These are phyloP conservation scores for Leccinum longicurvipes DNA, from an alignment of 768 basidiomycete species.

Conservation along the genomic window DNA sequence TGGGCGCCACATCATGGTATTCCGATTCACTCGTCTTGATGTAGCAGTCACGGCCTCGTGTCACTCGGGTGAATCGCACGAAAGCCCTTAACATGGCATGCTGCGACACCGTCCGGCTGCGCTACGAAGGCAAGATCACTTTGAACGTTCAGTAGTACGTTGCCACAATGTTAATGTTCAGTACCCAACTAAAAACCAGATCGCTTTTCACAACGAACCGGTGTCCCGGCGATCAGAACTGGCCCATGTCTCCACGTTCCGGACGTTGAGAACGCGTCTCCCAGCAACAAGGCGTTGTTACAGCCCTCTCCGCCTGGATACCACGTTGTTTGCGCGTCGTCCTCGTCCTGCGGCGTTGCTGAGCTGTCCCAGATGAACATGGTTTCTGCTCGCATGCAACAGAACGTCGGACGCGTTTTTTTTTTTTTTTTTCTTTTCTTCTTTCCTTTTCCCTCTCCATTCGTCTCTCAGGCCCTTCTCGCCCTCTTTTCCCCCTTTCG, in stretches of 20 bases:
- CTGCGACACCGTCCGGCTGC: slow-evolving; percentile 1
- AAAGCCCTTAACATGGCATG: neutral
- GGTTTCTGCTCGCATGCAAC: neutral
- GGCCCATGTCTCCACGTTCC: neutral
- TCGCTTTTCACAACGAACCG: neutral
- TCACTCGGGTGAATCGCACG: neutral
- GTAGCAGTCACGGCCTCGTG: neutral
- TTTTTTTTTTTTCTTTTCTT: neutral
- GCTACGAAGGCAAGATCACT: neutral
- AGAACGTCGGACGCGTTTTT: neutral
- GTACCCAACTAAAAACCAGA: neutral
- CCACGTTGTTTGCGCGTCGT: slow-evolving; percentile 12
- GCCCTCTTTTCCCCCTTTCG: neutral
- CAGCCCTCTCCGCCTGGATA: neutral
- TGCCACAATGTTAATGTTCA: neutral
- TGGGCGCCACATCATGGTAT: slow-evolving; percentile 4
- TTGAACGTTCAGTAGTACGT: slow-evolving; percentile 3
- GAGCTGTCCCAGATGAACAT: neutral
- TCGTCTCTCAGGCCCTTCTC: neutral
- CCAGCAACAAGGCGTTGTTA: neutral
- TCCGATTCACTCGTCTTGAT: neutral
- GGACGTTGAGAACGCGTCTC: slow-evolving; percentile 1
- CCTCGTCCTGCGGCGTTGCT: neutral
- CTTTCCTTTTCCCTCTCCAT: neutral
- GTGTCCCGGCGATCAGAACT: slow-evolving; percentile 1